A percentile compares a stretch with the other conserved stretches of the same genome.
phyloP scores from a whole-genome alignment of 257 asterid genomes.

The Osmanthus fragrans region DNA sequence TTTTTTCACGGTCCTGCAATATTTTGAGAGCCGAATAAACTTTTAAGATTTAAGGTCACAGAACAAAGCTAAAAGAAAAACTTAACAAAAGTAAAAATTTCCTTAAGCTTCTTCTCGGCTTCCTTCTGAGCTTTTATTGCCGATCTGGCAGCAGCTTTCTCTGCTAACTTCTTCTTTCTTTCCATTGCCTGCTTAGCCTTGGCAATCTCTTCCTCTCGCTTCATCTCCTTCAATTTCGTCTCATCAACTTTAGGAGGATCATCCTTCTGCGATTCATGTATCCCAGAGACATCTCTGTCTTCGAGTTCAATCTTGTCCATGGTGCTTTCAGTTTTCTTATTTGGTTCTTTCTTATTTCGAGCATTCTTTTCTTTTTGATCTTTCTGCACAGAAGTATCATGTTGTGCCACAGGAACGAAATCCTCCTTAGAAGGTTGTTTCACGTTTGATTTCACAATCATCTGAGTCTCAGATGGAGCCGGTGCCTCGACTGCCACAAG shows the following conservation, averaged over 20 bases:
- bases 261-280: conserved; percentile 36
- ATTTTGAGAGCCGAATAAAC: background rate
- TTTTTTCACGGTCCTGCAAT: conserved; percentile 88
- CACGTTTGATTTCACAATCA: conserved; percentile 32
- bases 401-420: conserved; percentile 23
- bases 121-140: conserved; percentile 76
- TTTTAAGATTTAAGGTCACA: background rate
- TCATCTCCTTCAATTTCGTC: conserved; percentile 68
- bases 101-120: conserved; percentile 97
- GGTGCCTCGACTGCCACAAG: conserved; percentile 42
- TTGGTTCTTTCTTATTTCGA: conserved; percentile 47
- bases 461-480: conserved; percentile 41
- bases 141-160: conserved; percentile 86
- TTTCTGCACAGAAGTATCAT: conserved; percentile 40
- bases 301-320: conserved; percentile 29
- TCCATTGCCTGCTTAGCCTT: conserved; percentile 76
- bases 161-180: conserved; percentile 80
- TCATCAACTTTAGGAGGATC: conserved; percentile 55
- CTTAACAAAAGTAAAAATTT: conserved; percentile 15
- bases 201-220: conserved; percentile 74
- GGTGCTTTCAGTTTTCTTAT: conserved; percentile 27
- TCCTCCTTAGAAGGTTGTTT: conserved; percentile 53
- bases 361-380: conserved; percentile 2
- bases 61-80: background rate
- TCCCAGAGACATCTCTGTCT: conserved; percentile 30